A percentile compares a stretch with the other conserved stretches of the same genome.
phyloP scores from a whole-genome alignment of 2,329 filamentous ascomycete species.

The Ascochyta clinopodiicola region DNA sequence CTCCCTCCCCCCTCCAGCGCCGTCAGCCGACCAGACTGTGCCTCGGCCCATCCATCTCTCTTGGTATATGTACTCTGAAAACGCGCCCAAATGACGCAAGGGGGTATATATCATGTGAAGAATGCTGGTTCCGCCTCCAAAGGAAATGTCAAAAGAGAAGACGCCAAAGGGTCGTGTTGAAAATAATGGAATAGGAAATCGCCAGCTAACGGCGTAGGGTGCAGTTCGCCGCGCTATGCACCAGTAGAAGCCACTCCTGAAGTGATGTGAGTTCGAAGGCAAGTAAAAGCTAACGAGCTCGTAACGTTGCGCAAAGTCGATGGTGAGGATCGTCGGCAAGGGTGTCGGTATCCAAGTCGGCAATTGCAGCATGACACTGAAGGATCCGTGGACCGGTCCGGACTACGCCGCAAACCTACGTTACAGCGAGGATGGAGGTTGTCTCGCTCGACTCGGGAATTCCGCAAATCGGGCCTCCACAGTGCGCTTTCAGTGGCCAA shows the following conservation, averaged over 20 bases:
- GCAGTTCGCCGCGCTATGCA: slow-evolving; percentile 16
- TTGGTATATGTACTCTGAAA: slow-evolving; percentile 11
- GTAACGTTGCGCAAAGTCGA: slow-evolving; percentile 7
- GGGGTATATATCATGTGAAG: slow-evolving; percentile 13
- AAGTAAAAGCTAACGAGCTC: not conserved
- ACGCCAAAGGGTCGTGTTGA: not conserved
- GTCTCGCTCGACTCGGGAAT: slow-evolving; percentile 33
- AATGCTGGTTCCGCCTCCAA: not conserved
- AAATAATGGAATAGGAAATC: not conserved
- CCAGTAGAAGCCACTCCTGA: slow-evolving; percentile 2
- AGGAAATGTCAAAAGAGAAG: not conserved
- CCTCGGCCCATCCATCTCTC: slow-evolving; percentile 1
- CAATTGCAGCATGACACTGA: slow-evolving; percentile 1
- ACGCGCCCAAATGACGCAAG: slow-evolving; percentile 1
- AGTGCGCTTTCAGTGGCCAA: slow-evolving; percentile 34
- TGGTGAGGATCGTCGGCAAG: slow-evolving; percentile 5
- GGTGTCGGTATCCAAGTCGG: slow-evolving; percentile 12
- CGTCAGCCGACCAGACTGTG: not conserved
- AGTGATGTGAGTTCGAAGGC: not conserved
- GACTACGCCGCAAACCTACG: slow-evolving; percentile 7
- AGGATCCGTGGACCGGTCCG: slow-evolving; percentile 13
- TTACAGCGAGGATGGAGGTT: slow-evolving; percentile 22
- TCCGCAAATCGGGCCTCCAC: slow-evolving; percentile 15
- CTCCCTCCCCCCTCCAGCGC: no score
- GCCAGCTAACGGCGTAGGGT: not conserved